phyloP scores from a whole-genome alignment of 2,329 filamentous ascomycete species.

The Aspergillus fructus region DNA sequence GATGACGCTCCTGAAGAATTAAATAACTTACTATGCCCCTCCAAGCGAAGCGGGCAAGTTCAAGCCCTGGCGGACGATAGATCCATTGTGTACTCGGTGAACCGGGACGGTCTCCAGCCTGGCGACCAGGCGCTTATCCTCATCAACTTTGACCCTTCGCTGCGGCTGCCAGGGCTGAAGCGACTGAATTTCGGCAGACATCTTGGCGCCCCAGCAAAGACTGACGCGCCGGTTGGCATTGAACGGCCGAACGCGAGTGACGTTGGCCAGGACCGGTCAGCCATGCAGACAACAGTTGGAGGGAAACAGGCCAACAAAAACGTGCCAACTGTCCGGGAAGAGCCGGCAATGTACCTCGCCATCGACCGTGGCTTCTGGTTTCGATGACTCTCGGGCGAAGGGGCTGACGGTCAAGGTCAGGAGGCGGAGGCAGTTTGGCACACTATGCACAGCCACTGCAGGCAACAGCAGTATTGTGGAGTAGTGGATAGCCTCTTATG shows the following conservation, averaged over 20 bases:
- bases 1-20: constrained; percentile 39
- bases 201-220: background rate
- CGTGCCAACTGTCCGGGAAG: constrained; percentile 26
- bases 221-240: constrained; percentile 10
- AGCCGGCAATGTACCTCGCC: constrained; percentile 27
- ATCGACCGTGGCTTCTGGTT: constrained; percentile 31
- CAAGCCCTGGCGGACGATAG: constrained; percentile 40
- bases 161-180: constrained; percentile 28
- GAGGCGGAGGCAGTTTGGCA: background rate
- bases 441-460: background rate
- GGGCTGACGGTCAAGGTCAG: background rate
- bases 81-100: constrained; percentile 41
- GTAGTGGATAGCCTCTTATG: background rate
- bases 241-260: constrained; percentile 17
- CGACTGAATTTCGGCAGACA: constrained; percentile 9
- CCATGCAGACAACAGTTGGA: constrained; percentile 9
- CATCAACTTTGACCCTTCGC: constrained; percentile 41
- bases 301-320: constrained; percentile 15
- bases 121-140: constrained; percentile 35
- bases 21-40: constrained; percentile 40
- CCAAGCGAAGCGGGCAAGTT: constrained; percentile 31
- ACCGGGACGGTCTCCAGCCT: constrained; percentile 22
- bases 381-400: constrained; percentile 11
- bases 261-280: constrained; percentile 12
- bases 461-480: background rate